phyloP scores from a whole-genome alignment of 208 protist genomes.

The Crithidia thermophila region DNA sequence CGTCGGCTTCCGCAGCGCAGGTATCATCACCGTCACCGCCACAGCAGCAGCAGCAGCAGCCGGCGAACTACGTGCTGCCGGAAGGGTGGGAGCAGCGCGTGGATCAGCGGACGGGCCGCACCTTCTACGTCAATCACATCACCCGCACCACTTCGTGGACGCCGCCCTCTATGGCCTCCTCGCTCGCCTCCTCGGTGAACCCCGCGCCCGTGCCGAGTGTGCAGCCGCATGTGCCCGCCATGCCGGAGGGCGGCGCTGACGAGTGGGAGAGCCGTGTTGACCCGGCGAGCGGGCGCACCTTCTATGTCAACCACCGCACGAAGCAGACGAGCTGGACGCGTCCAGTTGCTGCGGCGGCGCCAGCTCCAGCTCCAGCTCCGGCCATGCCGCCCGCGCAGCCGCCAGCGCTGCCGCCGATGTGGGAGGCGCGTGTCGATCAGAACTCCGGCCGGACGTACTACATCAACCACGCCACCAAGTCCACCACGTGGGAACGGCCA shows the following conservation, averaged over 20 bases:
- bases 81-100: conserved; percentile 45
- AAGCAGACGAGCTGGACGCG: conserved; percentile 64
- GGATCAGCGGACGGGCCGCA: conserved; percentile 48
- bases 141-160: conserved; percentile 69
- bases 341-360: conserved; percentile 15
- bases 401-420: conserved; percentile 21
- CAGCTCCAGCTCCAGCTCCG: conserved; percentile 2
- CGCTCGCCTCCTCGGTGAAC: conserved; percentile 1
- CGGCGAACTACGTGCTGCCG: conserved; percentile 21
- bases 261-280: conserved; percentile 58
- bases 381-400: neutral
- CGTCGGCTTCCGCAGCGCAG: neutral
- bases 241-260: conserved; percentile 3
- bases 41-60: conserved; percentile 16
- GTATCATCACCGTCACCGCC: conserved; percentile 5
- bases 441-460: conserved; percentile 57
- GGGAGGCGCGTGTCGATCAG: conserved; percentile 58
- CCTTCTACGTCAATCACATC: conserved; percentile 81
- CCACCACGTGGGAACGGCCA: conserved; percentile 56
- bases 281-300: conserved; percentile 46
- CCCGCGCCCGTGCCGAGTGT: neutral
- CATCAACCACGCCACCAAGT: conserved; percentile 57
- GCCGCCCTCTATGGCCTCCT: conserved; percentile 16
- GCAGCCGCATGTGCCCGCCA: neutral
- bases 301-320: conserved; percentile 79